A percentile compares a stretch with the other conserved stretches of the same genome.
Evolutionary conservation across 257 asterid species (phyloP).

Genomic region (Gynochthodes officinalis): DNA sequence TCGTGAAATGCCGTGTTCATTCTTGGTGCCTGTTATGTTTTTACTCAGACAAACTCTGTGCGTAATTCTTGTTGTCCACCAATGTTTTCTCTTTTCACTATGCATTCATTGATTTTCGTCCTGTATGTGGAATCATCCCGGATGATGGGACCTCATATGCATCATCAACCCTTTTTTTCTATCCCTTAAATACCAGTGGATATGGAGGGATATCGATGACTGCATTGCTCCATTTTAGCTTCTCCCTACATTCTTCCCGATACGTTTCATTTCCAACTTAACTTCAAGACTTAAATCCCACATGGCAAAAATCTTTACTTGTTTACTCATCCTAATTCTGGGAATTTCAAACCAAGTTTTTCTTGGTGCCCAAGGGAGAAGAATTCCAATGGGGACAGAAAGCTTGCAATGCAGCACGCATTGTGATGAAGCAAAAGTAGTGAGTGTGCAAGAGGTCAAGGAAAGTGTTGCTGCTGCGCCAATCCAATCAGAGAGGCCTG

Average conservation of each 20-base stretch:
- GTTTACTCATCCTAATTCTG: constrained; percentile 26
- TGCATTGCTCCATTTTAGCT: too few species aligned
- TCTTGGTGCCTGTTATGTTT: constrained; percentile 2
- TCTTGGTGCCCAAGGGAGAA: constrained; percentile 39
- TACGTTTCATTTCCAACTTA: too few species aligned
- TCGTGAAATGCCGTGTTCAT: constrained; percentile 11
- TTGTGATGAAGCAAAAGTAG: background rate
- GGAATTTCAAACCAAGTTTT: constrained; percentile 29
- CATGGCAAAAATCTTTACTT: constrained; percentile 29
- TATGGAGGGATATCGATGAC: background rate
- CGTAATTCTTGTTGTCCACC: constrained; percentile 23
- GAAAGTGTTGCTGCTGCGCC: constrained; percentile 4
- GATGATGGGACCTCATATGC: constrained; percentile 51
- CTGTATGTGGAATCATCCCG: constrained; percentile 43
- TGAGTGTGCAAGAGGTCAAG: background rate
- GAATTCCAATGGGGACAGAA: constrained; percentile 14
- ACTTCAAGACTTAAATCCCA: background rate
- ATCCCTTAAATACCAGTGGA: constrained; percentile 21
- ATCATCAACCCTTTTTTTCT: constrained; percentile 2
- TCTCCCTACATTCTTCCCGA: too few species aligned
- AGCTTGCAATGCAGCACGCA: constrained; percentile 1
- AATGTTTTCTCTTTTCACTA: background rate
- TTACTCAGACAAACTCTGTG: constrained; percentile 18
- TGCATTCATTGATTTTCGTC: background rate
- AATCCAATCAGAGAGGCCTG: background rate